phyloP scores from a whole-genome alignment of 2,329 filamentous ascomycete species.

The Talaromyces sp. region DNA sequence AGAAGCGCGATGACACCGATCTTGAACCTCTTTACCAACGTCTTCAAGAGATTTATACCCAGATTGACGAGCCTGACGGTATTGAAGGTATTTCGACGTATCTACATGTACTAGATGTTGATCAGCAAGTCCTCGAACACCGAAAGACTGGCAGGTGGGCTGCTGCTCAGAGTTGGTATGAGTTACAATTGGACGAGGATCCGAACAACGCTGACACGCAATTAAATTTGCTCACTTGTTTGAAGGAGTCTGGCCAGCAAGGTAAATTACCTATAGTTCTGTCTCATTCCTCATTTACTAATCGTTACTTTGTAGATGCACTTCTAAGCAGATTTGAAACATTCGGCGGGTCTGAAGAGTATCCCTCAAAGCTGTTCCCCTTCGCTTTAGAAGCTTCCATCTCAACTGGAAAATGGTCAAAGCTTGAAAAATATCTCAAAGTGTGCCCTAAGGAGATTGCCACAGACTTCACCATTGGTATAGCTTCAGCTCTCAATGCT shows the following conservation, averaged over 20 bases:
- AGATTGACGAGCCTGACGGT: constrained; percentile 96
- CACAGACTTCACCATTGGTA: constrained; percentile 73
- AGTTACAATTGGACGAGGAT: constrained; percentile 75
- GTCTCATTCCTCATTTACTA: not conserved
- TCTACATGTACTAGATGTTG: constrained; percentile 78
- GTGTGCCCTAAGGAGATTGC: constrained; percentile 32
- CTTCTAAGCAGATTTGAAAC: constrained; percentile 81
- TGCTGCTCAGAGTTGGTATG: constrained; percentile 95
- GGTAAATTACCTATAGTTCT: constrained; percentile 49
- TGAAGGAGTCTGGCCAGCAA: constrained; percentile 94
- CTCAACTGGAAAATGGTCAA: constrained; percentile 78
- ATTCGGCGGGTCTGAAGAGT: constrained; percentile 52
- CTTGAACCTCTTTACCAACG: constrained; percentile 64
- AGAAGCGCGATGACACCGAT: constrained; percentile 45
- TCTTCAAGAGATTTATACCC: constrained; percentile 88
- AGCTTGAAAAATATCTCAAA: constrained; percentile 61
- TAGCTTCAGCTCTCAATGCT: constrained; percentile 64
- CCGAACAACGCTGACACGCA: constrained; percentile 74
- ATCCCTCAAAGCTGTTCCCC: constrained; percentile 63
- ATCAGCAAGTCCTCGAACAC: constrained; percentile 89
- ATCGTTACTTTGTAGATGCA: constrained; percentile 53
- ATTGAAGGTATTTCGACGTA: constrained; percentile 91
- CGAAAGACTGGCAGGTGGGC: constrained; percentile 90
- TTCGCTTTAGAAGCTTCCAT: constrained; percentile 89
- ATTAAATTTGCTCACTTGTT: constrained; percentile 74